Conservation (phyloP, 495 filamentous ascomycete genomes). For the Talaromyces ruber region DNA sequence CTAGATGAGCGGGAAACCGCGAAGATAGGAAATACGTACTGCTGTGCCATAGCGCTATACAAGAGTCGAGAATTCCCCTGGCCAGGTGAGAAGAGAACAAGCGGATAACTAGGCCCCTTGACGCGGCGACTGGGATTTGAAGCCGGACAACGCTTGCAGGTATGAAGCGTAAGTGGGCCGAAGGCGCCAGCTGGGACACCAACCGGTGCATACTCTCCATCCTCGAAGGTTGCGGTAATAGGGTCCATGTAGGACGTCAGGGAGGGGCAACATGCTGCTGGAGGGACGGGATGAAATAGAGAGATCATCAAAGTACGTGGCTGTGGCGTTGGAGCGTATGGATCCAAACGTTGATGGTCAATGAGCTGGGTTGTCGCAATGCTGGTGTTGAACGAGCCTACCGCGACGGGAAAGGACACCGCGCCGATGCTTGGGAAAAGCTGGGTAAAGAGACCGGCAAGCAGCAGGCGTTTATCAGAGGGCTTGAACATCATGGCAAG, state of each 20-base stretch:
- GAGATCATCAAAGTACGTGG: neutral
- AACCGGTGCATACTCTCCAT: no score
- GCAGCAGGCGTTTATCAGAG: no score
- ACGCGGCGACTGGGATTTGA: neutral
- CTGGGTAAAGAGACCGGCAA: no score
- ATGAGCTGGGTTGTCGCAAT: no score
- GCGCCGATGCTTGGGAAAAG: no score
- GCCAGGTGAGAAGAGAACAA: conserved; percentile 34
- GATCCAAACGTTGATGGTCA: no score
- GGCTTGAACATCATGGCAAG: no score
- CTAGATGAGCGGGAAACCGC: no score
- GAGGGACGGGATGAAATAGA: conserved; percentile 10
- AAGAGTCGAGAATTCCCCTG: conserved; percentile 18
- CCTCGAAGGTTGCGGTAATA: no score
- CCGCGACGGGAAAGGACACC: no score
- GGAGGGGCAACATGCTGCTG: conserved; percentile 8
- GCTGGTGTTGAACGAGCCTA: no score
- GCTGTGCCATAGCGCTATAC: conserved; percentile 31
- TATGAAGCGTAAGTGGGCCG: conserved; percentile 12
- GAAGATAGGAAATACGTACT: conserved; percentile 4
- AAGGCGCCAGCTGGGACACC: neutral
- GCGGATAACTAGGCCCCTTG: conserved; percentile 7
- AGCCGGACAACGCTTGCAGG: conserved; percentile 6
- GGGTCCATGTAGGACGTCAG: neutral
- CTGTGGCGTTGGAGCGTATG: no score